Conservation (phyloP, 495 filamentous ascomycete species). For the Aspergillus egyptiacus region DNA sequence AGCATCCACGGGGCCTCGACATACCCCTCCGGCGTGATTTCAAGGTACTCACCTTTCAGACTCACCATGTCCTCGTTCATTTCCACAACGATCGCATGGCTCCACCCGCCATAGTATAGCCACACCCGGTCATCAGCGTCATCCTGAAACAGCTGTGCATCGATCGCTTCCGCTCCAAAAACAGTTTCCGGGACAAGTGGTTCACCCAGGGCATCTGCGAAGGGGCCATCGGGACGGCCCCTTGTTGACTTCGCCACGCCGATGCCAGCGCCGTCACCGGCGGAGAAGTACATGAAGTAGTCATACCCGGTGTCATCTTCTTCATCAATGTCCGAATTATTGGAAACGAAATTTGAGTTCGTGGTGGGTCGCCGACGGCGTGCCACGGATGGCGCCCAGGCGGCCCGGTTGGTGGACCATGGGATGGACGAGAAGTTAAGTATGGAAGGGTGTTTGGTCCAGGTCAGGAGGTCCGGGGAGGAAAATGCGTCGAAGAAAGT, state of each 20-base stretch:
- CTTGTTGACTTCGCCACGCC: slow-evolving; percentile 35
- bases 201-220: slow-evolving; percentile 36
- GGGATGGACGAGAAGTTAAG: slow-evolving; percentile 32
- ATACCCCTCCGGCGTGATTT: slow-evolving; percentile 39
- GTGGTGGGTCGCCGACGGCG: slow-evolving; percentile 4
- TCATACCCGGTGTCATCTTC: slow-evolving; percentile 9
- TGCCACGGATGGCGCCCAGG: slow-evolving; percentile 43
- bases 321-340: neutral
- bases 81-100: slow-evolving; percentile 39
- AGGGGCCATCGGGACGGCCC: slow-evolving; percentile 37
- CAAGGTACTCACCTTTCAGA: slow-evolving; percentile 24
- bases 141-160: slow-evolving; percentile 43
- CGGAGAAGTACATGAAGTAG: slow-evolving; percentile 45
- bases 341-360: neutral
- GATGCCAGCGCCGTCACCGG: slow-evolving; percentile 43
- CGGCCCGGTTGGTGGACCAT: slow-evolving; percentile 36
- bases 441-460: slow-evolving; percentile 37
- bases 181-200: slow-evolving; percentile 37
- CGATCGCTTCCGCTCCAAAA: slow-evolving; percentile 38
- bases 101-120: slow-evolving; percentile 44
- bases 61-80: slow-evolving; percentile 42
- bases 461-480: slow-evolving; percentile 39
- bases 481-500: slow-evolving; percentile 46
- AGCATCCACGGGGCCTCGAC: slow-evolving; percentile 42
- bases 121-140: slow-evolving; percentile 37